These are phyloP conservation scores for Penicillium sp. DNA, from an alignment of 2,329 filamentous ascomycete species.

Conservation along the genomic window DNA sequence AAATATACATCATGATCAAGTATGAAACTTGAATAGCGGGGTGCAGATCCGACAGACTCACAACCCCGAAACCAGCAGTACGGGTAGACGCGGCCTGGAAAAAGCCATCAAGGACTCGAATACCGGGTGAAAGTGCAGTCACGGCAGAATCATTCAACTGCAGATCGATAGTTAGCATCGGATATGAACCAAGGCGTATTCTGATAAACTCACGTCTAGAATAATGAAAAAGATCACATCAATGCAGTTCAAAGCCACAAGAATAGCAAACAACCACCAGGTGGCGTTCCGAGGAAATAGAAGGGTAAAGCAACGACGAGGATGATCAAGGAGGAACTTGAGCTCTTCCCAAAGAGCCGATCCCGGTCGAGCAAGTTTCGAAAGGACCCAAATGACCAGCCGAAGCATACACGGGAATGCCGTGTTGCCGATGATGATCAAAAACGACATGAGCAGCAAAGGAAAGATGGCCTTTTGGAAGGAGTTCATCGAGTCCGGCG, in stretches of 20 bases:
- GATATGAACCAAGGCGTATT: not conserved
- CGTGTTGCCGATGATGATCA: constrained; percentile 93
- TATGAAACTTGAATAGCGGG: constrained; percentile 92
- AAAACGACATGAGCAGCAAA: constrained; percentile 71
- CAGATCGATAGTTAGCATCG: constrained; percentile 12
- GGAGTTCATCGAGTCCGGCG: constrained; percentile 87
- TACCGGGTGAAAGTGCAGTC: constrained; percentile 62
- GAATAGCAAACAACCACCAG: constrained; percentile 91
- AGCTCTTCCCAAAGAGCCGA: constrained; percentile 84
- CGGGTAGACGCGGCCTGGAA: constrained; percentile 88
- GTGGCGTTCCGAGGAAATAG: constrained; percentile 85
- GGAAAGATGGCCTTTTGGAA: constrained; percentile 74
- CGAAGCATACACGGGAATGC: constrained; percentile 93
- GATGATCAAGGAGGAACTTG: constrained; percentile 86
- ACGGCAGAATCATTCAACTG: constrained; percentile 69
- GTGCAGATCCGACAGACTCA: constrained; percentile 73
- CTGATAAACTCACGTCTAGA: constrained; percentile 64
- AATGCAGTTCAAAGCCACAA: constrained; percentile 74
- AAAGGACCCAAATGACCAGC: constrained; percentile 80
- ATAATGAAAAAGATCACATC: constrained; percentile 90
- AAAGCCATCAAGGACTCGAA: constrained; percentile 75
- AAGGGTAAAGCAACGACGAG: constrained; percentile 90
- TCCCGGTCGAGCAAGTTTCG: constrained; percentile 59
- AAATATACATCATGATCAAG: constrained; percentile 99
- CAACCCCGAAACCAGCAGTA: constrained; percentile 82